A percentile compares a stretch with the other conserved stretches of the same genome.
Conservation (phyloP, 2,329 filamentous ascomycete genomes). For the Fusarium oxysporum region DNA sequence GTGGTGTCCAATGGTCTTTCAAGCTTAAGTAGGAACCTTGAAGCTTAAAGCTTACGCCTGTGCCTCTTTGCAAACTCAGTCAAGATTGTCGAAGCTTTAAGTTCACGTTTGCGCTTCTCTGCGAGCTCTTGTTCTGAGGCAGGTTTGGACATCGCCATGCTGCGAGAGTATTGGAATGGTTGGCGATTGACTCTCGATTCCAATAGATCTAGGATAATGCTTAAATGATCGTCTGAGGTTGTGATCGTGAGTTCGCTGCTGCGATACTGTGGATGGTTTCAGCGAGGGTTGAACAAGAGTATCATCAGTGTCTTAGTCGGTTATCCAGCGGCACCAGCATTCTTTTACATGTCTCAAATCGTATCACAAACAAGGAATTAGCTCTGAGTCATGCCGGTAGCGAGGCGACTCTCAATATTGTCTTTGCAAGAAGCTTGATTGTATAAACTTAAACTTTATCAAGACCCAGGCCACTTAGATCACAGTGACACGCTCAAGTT, state of each 20-base stretch:
- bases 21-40: not conserved
- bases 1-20: not conserved
- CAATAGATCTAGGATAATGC: not conserved
- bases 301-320: fast-evolving
- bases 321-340: not conserved
- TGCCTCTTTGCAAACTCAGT: not conserved
- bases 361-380: fast-evolving
- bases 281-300: not conserved
- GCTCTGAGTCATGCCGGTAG: fast-evolving
- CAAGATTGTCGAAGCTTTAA: not conserved
- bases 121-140: not conserved
- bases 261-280: not conserved
- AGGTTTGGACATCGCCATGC: not conserved
- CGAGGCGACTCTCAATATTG: fast-evolving
- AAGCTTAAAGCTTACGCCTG: not conserved
- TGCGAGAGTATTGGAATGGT: slow-evolving; percentile 4
- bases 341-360: not conserved
- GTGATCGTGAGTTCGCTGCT: fast-evolving
- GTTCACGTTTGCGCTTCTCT: not conserved
- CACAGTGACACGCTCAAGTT: fast-evolving
- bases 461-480: fast-evolving
- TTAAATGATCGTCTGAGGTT: not conserved
- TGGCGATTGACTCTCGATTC: not conserved
- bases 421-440: not conserved
- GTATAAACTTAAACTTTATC: not conserved